Evolutionary conservation across 2,329 filamentous ascomycete genomes (phyloP), one percentile per base, ranked within the genome.

Genomic region (Epichloe coenophiala): DNA sequence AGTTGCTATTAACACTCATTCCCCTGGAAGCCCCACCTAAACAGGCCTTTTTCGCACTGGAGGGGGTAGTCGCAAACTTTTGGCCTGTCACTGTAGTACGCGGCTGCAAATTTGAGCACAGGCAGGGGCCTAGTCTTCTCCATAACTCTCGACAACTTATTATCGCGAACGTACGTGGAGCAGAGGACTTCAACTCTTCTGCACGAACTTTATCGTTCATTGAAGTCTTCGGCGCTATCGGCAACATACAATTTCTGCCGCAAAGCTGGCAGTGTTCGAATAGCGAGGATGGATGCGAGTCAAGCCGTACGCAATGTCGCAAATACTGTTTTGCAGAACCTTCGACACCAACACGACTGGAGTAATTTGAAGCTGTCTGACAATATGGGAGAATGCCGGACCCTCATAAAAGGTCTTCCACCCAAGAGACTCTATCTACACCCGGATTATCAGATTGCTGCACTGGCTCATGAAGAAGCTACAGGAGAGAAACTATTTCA

Each of bases 291-390:
- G 39, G 36, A 23, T 6, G 35, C 6, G 7, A 9, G 45, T 37
- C 38, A 45, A 43, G 48, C 51, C 31, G 11, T 48, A 41, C 45
- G 49, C 12, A 51, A 53, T 51, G 58, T 71, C 51, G 60, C 66
- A 12, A 51, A 58, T 13, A 60, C 80, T 47, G 80, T 90, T 47
- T 71, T 80, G 49, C 77, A 83, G 64, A 89, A 90, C 64, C 77
- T 93, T 45, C 73, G 78, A 57, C 73, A 85, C 63, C 84, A 90
- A 64, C 86, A 91, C 65, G 77, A 83, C 61, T 93, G 87, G 87
- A 78, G 76, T 21, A 64, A 73, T 21, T 66, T 90, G 44, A 65
- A 73, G 46, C 61, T 80, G 19, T 74, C 83, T 64, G 73, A 66
- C 68, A 60, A 52, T 67, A 57, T 57, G n/a, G 62, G 60, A 44